Conservation (phyloP, 208 protist species). For the Trichomonas vaginalis region DNA sequence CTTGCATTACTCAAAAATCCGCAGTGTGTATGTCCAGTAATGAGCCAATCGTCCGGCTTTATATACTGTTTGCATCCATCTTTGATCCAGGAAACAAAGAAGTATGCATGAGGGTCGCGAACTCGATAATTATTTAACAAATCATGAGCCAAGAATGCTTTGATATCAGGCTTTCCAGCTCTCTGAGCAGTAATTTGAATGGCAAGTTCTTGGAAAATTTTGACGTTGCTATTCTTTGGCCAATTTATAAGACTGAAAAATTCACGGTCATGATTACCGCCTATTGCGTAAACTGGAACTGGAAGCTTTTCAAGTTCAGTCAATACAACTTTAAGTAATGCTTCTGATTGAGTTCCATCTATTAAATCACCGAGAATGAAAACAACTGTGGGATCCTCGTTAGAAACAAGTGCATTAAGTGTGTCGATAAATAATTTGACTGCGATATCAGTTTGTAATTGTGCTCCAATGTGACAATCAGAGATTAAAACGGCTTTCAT, state of each 20-base stretch:
- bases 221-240: background rate
- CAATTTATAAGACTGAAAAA: background rate
- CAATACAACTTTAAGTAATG: background rate
- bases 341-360: background rate
- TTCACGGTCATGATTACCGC: background rate
- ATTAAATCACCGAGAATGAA: background rate
- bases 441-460: background rate
- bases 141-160: background rate
- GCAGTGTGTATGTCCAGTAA: background rate
- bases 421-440: background rate
- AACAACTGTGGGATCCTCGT: background rate
- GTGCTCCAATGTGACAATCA: background rate
- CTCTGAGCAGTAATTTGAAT: background rate
- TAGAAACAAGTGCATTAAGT: background rate
- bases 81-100: background rate
- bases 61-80: conserved; percentile 2
- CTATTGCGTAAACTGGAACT: background rate
- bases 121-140: background rate
- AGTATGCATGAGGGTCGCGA: background rate
- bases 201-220: background rate
- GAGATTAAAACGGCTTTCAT: background rate
- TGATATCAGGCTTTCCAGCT: background rate
- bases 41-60: background rate
- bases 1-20: background rate
- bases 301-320: background rate